Conservation (phyloP, 2,329 filamentous ascomycete genomes). For the Diaporthe caulivora region DNA sequence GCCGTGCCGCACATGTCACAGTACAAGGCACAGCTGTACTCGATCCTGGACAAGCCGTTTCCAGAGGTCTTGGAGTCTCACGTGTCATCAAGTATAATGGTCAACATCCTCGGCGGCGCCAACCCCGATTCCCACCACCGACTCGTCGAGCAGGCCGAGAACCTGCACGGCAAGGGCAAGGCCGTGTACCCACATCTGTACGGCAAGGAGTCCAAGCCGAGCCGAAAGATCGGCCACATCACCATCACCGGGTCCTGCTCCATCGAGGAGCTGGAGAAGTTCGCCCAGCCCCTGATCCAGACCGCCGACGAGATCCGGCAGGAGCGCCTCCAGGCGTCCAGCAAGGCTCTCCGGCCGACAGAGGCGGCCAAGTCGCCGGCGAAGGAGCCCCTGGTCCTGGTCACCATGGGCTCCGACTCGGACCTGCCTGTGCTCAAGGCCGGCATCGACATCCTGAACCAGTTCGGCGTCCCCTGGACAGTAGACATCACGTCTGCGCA, state of each 20-base stretch:
- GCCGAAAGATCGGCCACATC: constrained; percentile 95
- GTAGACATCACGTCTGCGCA: constrained; percentile 85
- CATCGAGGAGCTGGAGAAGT: constrained; percentile 69
- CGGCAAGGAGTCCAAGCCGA: constrained; percentile 88
- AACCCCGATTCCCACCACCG: constrained; percentile 70
- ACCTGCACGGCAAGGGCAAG: constrained; percentile 57
- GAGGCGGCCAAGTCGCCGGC: constrained; percentile 39
- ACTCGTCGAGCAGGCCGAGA: constrained; percentile 61
- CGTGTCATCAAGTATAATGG: constrained; percentile 77
- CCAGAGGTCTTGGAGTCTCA: constrained; percentile 69
- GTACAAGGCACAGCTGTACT: constrained; percentile 88
- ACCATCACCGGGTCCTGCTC: constrained; percentile 81
- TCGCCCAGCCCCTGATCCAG: constrained; percentile 77
- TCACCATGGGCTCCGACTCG: constrained; percentile 88
- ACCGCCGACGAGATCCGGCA: constrained; percentile 70
- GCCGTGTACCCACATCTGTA: constrained; percentile 84
- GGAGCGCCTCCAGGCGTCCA: constrained; percentile 61
- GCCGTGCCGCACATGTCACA: constrained; percentile 88
- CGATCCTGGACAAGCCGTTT: constrained; percentile 77
- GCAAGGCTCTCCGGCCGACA: constrained; percentile 52
- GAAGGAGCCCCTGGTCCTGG: constrained; percentile 71
- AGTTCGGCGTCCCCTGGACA: constrained; percentile 80
- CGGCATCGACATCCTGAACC: constrained; percentile 74
- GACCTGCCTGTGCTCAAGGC: constrained; percentile 77
- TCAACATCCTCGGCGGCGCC: constrained; percentile 83